These are phyloP conservation scores for Croton setiger DNA, from an alignment of 441 rosid genomes.

Conservation along the genomic window DNA sequence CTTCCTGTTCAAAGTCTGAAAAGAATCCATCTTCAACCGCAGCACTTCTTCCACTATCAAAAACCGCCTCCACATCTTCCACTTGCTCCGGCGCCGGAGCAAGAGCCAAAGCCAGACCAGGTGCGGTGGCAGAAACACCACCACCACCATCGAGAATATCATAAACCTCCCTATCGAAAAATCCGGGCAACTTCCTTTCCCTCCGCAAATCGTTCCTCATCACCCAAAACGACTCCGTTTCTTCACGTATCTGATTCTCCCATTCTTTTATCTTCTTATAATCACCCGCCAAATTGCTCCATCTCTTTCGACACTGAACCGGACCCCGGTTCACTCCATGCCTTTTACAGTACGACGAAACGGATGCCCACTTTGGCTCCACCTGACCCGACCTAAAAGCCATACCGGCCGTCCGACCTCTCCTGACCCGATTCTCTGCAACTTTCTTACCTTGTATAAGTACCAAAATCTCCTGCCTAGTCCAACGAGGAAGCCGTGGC, in stretches of 20 bases:
- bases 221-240: constrained; percentile 85
- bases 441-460: constrained; percentile 89
- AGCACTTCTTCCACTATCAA: constrained; percentile 66
- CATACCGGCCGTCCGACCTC: constrained; percentile 67
- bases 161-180: constrained; percentile 87
- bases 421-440: constrained; percentile 77
- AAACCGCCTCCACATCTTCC: constrained; percentile 42
- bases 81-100: constrained; percentile 31
- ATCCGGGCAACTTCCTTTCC: constrained; percentile 89
- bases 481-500: constrained; percentile 95
- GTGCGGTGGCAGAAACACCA: constrained; percentile 24
- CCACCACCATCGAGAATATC: constrained; percentile 67
- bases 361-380: constrained; percentile 94
- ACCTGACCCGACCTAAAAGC: constrained; percentile 67
- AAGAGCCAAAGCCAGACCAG: constrained; percentile 42
- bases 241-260: constrained; percentile 66
- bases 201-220: constrained; percentile 91
- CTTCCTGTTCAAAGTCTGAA: constrained; percentile 74
- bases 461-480: constrained; percentile 90
- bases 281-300: constrained; percentile 96
- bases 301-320: constrained; percentile 95
- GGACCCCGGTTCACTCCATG: constrained; percentile 97
- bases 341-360: constrained; percentile 82
- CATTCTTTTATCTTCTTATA: constrained; percentile 92
- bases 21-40: constrained; percentile 70